Percentiles rank a stretch among this genome's conserved stretches.
phyloP scores from a whole-genome alignment of 1,139 yeast genomes.

The Debaryomycetaceae sp. region DNA sequence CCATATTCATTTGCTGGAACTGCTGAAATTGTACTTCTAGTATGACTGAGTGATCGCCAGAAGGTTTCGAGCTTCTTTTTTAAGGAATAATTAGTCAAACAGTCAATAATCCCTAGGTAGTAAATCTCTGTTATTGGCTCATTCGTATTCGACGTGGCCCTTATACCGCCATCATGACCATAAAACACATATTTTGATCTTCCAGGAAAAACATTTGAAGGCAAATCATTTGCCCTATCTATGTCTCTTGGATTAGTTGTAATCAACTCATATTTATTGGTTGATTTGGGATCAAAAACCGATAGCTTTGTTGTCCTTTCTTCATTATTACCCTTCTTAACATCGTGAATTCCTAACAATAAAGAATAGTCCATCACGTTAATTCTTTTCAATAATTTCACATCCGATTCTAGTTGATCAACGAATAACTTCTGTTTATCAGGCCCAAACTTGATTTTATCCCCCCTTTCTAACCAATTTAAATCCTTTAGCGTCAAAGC shows the following conservation, averaged over 20 bases:
- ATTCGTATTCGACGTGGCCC: constrained; percentile 66
- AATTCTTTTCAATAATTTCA: constrained; percentile 61
- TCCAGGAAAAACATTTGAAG: constrained; percentile 46
- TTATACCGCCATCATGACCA: constrained; percentile 82
- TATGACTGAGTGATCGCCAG: constrained; percentile 72
- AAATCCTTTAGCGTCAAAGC: constrained; percentile 69
- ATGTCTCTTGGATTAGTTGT: constrained; percentile 48
- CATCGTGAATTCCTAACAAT: constrained; percentile 82
- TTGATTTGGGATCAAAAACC: constrained; percentile 47
- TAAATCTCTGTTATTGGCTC: constrained; percentile 69
- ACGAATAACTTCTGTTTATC: constrained; percentile 55
- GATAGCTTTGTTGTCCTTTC: constrained; percentile 35
- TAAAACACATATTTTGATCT: constrained; percentile 59
- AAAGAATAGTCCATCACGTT: constrained; percentile 96
- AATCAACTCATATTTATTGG: constrained; percentile 38
- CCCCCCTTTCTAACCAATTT: constrained; percentile 74
- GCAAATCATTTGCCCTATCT: constrained; percentile 40
- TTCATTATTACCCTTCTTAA: constrained; percentile 52
- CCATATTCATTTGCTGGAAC: constrained; percentile 91
- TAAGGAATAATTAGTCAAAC: constrained; percentile 79
- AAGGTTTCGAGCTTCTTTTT: constrained; percentile 81
- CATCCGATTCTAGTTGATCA: constrained; percentile 73
- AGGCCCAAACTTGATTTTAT: constrained; percentile 70
- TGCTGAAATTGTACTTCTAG: constrained; percentile 73
- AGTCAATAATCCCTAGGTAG: constrained; percentile 91